These are phyloP conservation scores for Oryza glaberrima DNA, from an alignment of 176 grass and related monocot species.

Conservation along the genomic window DNA sequence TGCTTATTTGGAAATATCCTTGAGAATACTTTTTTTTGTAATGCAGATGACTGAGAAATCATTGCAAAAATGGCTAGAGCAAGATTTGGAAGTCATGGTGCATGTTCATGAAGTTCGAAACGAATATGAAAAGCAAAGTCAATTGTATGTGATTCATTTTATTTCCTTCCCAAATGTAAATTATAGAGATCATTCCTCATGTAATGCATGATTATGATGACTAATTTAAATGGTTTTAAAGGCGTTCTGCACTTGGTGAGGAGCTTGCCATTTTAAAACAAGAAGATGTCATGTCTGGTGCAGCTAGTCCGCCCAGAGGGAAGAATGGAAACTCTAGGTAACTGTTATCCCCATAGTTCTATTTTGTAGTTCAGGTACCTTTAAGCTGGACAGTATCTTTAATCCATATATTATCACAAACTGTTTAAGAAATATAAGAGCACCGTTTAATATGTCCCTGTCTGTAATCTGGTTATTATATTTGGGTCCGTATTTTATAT, in stretches of 20 bases:
- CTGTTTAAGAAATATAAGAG: background rate
- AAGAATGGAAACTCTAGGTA: slow-evolving; percentile 89
- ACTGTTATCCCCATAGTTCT: slow-evolving; percentile 28
- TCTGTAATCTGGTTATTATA: slow-evolving; percentile 8
- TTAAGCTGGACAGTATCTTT: background rate
- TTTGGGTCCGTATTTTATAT: slow-evolving; percentile 1
- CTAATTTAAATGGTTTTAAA: slow-evolving; percentile 42
- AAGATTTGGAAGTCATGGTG: slow-evolving; percentile 97
- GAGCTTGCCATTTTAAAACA: slow-evolving; percentile 91
- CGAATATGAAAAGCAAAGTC: slow-evolving; percentile 97
- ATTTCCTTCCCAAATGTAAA: slow-evolving; percentile 21
- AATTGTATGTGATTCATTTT: slow-evolving; percentile 66
- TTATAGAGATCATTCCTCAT: background rate
- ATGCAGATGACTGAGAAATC: slow-evolving; percentile 84
- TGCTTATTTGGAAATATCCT: slow-evolving; percentile 33
- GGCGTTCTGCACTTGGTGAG: slow-evolving; percentile 86
- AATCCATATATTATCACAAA: slow-evolving; percentile 24
- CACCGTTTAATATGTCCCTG: background rate
- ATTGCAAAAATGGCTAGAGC: slow-evolving; percentile 90
- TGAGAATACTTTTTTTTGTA: slow-evolving; percentile 42
- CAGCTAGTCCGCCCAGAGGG: slow-evolving; percentile 60
- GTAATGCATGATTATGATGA: slow-evolving; percentile 6
- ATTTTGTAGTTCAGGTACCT: slow-evolving; percentile 15
- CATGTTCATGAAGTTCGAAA: slow-evolving; percentile 96
- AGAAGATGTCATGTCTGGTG: slow-evolving; percentile 59